phyloP scores from a whole-genome alignment of 352 stramenopile genomes.

The Pythium myriotylum region DNA sequence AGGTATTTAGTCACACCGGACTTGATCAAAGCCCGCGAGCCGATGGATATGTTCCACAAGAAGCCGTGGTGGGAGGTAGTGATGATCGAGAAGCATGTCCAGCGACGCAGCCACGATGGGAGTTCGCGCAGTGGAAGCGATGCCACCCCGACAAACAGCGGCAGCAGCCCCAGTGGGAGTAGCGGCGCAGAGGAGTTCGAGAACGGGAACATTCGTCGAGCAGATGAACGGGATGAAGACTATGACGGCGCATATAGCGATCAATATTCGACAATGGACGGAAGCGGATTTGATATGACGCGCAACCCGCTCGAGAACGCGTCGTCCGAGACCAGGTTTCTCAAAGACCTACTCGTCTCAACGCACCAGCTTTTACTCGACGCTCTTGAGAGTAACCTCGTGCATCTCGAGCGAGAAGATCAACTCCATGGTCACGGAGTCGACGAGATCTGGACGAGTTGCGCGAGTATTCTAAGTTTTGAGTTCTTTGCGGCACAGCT shows the following conservation, averaged over 20 bases:
- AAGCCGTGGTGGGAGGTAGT: conserved; percentile 90
- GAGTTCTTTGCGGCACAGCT: conserved; percentile 91
- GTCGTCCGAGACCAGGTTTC: conserved; percentile 37
- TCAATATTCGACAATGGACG: conserved; percentile 14
- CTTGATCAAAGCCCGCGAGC: conserved; percentile 57
- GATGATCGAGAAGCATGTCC: conserved; percentile 59
- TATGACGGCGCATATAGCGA: conserved; percentile 27
- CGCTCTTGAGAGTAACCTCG: conserved; percentile 69
- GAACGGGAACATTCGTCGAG: not conserved
- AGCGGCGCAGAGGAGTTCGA: conserved; percentile 10
- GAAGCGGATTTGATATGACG: conserved; percentile 8
- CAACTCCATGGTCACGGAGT: conserved; percentile 57
- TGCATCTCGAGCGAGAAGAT: conserved; percentile 62
- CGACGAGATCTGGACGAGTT: conserved; percentile 62
- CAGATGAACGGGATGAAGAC: conserved; percentile 5
- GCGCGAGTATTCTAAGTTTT: conserved; percentile 68
- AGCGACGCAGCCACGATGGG: conserved; percentile 33
- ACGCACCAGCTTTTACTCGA: conserved; percentile 71
- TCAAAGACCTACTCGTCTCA: conserved; percentile 60
- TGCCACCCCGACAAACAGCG: conserved; percentile 21
- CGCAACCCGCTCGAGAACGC: conserved; percentile 16
- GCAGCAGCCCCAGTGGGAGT: conserved; percentile 33
- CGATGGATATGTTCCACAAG: conserved; percentile 91
- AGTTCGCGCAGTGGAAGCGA: conserved; percentile 7
- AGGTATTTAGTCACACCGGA: conserved; percentile 58